Conservation (phyloP, 1,139 yeast species). For the Pichia sp. region DNA sequence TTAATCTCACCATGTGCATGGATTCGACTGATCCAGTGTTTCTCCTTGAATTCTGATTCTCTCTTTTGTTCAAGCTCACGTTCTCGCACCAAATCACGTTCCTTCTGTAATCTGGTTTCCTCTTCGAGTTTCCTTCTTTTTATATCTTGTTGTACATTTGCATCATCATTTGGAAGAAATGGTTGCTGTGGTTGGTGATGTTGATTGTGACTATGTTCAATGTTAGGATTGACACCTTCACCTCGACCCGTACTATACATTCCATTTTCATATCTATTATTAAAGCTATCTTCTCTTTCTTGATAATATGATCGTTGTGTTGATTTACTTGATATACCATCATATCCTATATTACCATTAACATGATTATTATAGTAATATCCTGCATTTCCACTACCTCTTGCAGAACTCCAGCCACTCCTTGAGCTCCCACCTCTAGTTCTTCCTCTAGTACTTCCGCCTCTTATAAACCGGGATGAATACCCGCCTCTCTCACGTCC, state of each 20-base stretch:
- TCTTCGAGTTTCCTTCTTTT: background rate
- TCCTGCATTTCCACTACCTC: background rate
- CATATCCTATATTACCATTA: background rate
- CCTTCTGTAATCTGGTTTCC: constrained; percentile 1
- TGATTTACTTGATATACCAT: background rate
- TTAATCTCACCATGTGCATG: constrained; percentile 19
- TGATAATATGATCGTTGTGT: background rate
- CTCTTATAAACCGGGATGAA: constrained; percentile 1
- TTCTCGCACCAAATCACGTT: constrained; percentile 1
- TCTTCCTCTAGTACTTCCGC: constrained; percentile 15
- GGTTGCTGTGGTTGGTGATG: background rate
- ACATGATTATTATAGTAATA: background rate
- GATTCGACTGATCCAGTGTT: constrained; percentile 27
- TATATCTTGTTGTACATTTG: background rate
- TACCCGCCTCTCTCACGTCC: constrained; percentile 1
- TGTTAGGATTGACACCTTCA: background rate
- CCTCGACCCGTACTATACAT: background rate
- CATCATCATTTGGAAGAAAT: background rate
- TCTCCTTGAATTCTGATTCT: constrained; percentile 13
- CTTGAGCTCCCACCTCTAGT: constrained; percentile 6
- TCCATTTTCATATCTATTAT: background rate
- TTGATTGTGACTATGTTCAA: background rate
- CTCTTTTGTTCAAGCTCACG: constrained; percentile 6
- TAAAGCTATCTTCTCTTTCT: background rate
- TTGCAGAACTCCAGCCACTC: constrained; percentile 3